Conservation (phyloP, 768 basidiomycete genomes). For the Scleroderma bovista region DNA sequence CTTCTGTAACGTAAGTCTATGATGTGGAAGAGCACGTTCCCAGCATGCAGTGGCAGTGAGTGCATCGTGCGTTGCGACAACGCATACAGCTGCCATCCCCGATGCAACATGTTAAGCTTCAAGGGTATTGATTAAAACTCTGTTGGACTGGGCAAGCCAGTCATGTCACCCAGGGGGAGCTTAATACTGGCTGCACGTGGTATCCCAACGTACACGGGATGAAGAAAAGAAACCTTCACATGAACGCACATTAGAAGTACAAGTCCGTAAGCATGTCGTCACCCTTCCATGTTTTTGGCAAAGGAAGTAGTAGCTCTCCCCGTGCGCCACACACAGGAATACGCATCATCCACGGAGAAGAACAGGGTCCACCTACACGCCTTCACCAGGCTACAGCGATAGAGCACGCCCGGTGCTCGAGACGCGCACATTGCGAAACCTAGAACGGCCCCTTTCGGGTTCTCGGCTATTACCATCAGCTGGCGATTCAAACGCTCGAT, state of each 20-base stretch:
- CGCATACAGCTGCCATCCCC: not conserved
- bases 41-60: conserved; percentile 28
- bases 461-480: conserved; percentile 46
- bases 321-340: conserved; percentile 26
- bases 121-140: too few species aligned
- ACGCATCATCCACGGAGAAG: conserved; percentile 14
- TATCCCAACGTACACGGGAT: conserved; percentile 9
- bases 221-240: conserved; percentile 10
- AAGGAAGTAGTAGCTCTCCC: conserved; percentile 20
- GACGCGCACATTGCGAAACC: conserved; percentile 55
- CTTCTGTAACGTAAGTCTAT: conserved; percentile 22
- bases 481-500: conserved; percentile 61
- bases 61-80: conserved; percentile 5
- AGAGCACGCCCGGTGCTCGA: conserved; percentile 75
- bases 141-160: not conserved
- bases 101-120: too few species aligned
- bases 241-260: conserved; percentile 10
- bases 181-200: conserved; percentile 4
- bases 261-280: conserved; percentile 25
- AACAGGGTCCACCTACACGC: conserved; percentile 25
- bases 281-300: conserved; percentile 28
- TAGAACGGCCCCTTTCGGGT: conserved; percentile 57
- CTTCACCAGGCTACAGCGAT: conserved; percentile 55
- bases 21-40: conserved; percentile 25
- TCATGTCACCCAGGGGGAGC: conserved; percentile 1